phyloP scores from a whole-genome alignment of 306 rosid genomes.

The Trichosanthes cucumerina region DNA sequence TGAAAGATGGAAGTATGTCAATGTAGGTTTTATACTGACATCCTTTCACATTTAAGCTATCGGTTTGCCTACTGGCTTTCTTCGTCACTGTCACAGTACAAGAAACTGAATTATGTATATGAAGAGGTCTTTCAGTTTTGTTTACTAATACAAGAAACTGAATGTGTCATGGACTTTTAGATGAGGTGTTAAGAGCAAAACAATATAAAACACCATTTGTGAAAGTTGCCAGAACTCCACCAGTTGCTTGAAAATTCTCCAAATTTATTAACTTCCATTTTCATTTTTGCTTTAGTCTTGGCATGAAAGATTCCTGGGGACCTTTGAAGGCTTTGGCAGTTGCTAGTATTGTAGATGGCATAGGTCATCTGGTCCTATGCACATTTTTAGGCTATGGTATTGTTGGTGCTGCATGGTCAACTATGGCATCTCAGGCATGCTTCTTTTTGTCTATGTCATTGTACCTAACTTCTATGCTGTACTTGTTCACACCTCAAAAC shows the following conservation, averaged over 20 bases:
- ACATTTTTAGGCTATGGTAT: slow-evolving; percentile 51
- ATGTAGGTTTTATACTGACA: too few species aligned
- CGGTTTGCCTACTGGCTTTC: not conserved
- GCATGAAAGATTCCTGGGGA: slow-evolving; percentile 92
- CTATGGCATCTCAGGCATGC: slow-evolving; percentile 63
- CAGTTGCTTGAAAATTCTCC: not conserved
- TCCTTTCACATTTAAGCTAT: not conserved
- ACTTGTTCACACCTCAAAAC: not conserved
- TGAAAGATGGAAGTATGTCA: too few species aligned
- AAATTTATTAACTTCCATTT: slow-evolving; percentile 3
- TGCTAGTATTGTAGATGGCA: slow-evolving; percentile 48
- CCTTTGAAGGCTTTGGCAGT: slow-evolving; percentile 67
- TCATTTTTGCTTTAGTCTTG: slow-evolving; percentile 41
- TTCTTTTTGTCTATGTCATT: not conserved
- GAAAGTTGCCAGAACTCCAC: not conserved
- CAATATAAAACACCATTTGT: not conserved
- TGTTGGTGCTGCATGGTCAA: slow-evolving; percentile 85
- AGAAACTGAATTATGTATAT: not conserved
- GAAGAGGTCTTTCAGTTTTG: not conserved
- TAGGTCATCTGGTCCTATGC: slow-evolving; percentile 58
- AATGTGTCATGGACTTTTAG: not conserved
- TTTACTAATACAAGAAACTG: not conserved
- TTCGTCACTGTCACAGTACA: not conserved
- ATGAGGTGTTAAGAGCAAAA: not conserved
- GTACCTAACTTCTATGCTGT: not conserved